Conservation (phyloP, 1,284 basidiomycete species). For the Naganishia albida region DNA sequence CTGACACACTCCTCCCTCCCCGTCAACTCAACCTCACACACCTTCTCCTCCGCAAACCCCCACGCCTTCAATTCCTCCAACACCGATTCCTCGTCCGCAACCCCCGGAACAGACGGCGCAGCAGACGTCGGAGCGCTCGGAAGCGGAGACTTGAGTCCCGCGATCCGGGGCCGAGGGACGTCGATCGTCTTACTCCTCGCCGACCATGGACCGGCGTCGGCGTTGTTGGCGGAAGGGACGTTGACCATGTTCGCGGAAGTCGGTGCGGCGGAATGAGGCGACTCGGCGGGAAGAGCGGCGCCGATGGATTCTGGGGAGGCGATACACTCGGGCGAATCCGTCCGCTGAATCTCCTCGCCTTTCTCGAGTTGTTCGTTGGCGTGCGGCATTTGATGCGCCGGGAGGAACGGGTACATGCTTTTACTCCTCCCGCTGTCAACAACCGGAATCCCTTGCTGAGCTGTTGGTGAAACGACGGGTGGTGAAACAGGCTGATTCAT, state of each 20-base stretch:
- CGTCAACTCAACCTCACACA: slow-evolving; percentile 87
- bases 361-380: neutral
- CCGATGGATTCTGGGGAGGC: neutral
- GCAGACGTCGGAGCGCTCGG: too few relatives aligned
- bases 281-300: neutral
- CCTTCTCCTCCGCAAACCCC: slow-evolving; percentile 88
- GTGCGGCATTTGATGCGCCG: neutral
- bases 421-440: slow-evolving; percentile 9
- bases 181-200: slow-evolving; percentile 18
- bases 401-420: slow-evolving; percentile 21
- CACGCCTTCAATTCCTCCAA: slow-evolving; percentile 44
- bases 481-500: neutral
- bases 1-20: slow-evolving; percentile 85
- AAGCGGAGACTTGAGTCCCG: slow-evolving; percentile 3
- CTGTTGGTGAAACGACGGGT: neutral
- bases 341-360: neutral
- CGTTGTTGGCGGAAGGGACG: neutral
- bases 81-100: slow-evolving; percentile 1
- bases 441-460: neutral
- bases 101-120: neutral
- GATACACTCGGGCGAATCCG: slow-evolving; percentile 10
- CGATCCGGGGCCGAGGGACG: neutral
- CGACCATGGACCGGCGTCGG: neutral
- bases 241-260: neutral
- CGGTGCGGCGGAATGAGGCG: too few relatives aligned